Percentiles rank a stretch among this genome's conserved stretches.
These are phyloP conservation scores for Paraphaeosphaeria minitans DNA, from an alignment of 2,329 filamentous ascomycete genomes.

Conservation along the genomic window DNA sequence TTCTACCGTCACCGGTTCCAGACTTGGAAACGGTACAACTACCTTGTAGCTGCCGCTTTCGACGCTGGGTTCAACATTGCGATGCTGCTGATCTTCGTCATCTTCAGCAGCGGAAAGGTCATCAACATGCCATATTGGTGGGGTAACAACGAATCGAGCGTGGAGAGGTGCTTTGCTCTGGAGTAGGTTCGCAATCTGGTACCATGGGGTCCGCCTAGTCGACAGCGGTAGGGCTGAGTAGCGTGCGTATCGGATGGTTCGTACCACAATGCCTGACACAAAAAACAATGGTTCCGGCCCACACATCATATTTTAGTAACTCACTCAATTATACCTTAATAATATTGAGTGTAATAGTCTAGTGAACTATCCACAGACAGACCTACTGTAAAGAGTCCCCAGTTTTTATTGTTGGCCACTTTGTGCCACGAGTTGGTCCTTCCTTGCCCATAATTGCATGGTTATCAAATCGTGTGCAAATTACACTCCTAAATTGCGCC, in stretches of 20 bases:
- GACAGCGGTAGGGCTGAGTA: neutral
- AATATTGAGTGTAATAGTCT: no score
- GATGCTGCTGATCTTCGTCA: constrained; percentile 65
- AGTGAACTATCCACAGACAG: no score
- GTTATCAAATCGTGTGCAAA: neutral
- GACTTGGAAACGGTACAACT: constrained; percentile 66
- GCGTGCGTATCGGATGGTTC: neutral
- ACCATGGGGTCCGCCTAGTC: neutral
- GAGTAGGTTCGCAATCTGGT: constrained; percentile 12
- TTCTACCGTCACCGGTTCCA: constrained; percentile 61
- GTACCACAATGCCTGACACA: neutral
- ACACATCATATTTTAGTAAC: no score
- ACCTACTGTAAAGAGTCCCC: no score
- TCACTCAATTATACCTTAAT: no score
- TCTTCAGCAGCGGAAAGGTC: constrained; percentile 62
- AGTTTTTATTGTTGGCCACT: no score
- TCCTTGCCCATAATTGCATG: neutral
- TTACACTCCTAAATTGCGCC: neutral
- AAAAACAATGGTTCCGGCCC: no score
- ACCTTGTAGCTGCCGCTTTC: constrained; percentile 65
- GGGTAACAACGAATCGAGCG: constrained; percentile 62
- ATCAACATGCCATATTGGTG: constrained; percentile 68
- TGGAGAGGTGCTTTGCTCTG: constrained; percentile 65
- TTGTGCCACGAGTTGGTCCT: neutral
- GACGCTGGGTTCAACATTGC: constrained; percentile 68